Evolutionary conservation across 768 basidiomycete genomes (phyloP).

Genomic region (Boletus patriciae): DNA sequence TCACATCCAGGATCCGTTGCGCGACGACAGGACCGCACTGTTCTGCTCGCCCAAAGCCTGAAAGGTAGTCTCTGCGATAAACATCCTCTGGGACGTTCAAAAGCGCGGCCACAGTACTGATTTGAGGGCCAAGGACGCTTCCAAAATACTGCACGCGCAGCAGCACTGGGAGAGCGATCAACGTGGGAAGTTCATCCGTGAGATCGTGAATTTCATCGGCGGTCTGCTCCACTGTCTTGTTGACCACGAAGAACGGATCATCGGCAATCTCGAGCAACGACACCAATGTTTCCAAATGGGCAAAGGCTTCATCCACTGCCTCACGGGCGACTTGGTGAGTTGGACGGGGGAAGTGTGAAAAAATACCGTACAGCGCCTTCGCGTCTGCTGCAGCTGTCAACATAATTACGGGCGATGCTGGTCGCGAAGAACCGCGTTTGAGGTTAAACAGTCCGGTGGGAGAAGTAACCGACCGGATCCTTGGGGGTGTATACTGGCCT

Average conservation of each 20-base stretch:
- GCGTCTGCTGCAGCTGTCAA: slow-evolving; percentile 58
- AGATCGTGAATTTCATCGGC: slow-evolving; percentile 48
- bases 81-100: slow-evolving; percentile 59
- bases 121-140: neutral
- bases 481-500: slow-evolving; percentile 43
- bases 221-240: slow-evolving; percentile 27
- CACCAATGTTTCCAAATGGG: slow-evolving; percentile 56
- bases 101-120: slow-evolving; percentile 47
- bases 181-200: slow-evolving; percentile 66
- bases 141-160: slow-evolving; percentile 45
- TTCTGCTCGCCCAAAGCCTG: slow-evolving; percentile 77
- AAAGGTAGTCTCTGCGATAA: slow-evolving; percentile 67
- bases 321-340: slow-evolving; percentile 62
- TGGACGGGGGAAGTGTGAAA: slow-evolving; percentile 63
- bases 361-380: slow-evolving; percentile 58
- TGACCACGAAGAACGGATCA: slow-evolving; percentile 27
- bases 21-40: slow-evolving; percentile 64
- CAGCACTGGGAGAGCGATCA: slow-evolving; percentile 70
- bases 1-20: slow-evolving; percentile 52
- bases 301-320: slow-evolving; percentile 78
- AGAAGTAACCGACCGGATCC: slow-evolving; percentile 56
- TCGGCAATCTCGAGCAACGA: slow-evolving; percentile 55
- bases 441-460: slow-evolving; percentile 60
- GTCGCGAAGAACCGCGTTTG: slow-evolving; percentile 65
- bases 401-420: slow-evolving; percentile 52